Evolutionary conservation across 371 early-diverging fungal species (phyloP), one percentile per base, ranked within the genome.

Genomic region (Mortierella sp.): DNA sequence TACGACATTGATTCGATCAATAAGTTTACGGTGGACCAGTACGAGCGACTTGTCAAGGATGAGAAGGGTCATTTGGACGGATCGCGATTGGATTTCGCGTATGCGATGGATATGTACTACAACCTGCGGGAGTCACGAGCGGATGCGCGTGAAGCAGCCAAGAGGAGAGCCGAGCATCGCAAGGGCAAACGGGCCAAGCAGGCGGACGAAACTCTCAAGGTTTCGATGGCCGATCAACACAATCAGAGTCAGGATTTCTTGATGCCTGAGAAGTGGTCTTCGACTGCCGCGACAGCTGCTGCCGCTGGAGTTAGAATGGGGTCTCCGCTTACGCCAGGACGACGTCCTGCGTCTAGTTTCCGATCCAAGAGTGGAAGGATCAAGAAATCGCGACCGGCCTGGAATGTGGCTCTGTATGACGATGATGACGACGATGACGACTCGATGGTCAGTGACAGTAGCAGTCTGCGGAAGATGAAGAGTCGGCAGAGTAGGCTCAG

Each of bases 1-100:
- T 83, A 82, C 24, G 93, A 93, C 61, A 73, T 93, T 51, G 79
- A 86, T 5, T 90, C 89, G 61, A 90, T 93, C 51, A 72, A 48
- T 16, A 55, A 57, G 9, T 78, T 84, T 34, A 80, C 77, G 2
- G 26, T 69, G 24, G 84, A 80, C 1, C 84, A 84, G 55, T 84
- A 84, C 50, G 81, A 84, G 21, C 73, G 76, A 26, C 74, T 86
- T 46, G 37, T 74, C n/a, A 76, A 31, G 24, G 79, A 77, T 37
- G 80, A 79, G 28, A 72, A 72, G 9, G 77, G 75, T 4, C 69
- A 69, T 40, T 24, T 82, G 48, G 79, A 82, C 5, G 67, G 43
- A 1, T 73, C 77, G 1, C 67, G 71, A 16, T 19, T 40, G n/a
- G 80, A 86, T 24, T 82, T 86, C 67, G 64, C 77, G 5, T 55